Conservation (phyloP, 106 monocot species). For the Triglochin maritima region DNA sequence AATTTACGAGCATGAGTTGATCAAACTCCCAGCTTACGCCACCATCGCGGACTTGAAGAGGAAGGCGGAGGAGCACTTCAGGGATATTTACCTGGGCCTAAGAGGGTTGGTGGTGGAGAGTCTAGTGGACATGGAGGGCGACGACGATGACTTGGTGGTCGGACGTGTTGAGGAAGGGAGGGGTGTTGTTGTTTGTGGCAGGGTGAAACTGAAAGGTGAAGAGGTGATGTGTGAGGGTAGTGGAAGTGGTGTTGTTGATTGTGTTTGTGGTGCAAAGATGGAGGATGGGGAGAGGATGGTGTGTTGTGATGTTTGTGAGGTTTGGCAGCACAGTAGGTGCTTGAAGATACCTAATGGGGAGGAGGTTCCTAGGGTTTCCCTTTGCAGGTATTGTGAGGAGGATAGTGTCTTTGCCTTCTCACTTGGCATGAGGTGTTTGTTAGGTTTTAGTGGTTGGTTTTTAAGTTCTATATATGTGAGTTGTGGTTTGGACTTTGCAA, state of each 20-base stretch:
- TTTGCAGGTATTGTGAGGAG: slow-evolving; percentile 55
- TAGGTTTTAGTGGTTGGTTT: too few species aligned
- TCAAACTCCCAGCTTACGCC: slow-evolving; percentile 22
- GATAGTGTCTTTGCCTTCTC: slow-evolving; percentile 46
- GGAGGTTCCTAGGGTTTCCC: slow-evolving; percentile 47
- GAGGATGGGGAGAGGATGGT: slow-evolving; percentile 82
- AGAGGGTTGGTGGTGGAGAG: slow-evolving; percentile 39
- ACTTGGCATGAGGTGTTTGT: too few species aligned
- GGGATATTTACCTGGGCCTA: slow-evolving; percentile 51
- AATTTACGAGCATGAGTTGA: slow-evolving; percentile 19
- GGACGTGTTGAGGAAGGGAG: slow-evolving; percentile 17
- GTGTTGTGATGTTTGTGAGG: slow-evolving; percentile 71
- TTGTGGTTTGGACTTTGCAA: too few species aligned
- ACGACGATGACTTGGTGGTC: slow-evolving; percentile 19
- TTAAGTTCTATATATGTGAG: too few species aligned
- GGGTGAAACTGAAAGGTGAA: slow-evolving; percentile 14
- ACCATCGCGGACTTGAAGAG: slow-evolving; percentile 50
- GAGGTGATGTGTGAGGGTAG: slow-evolving; percentile 36
- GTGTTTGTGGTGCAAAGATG: slow-evolving; percentile 65
- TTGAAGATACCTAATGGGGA: slow-evolving; percentile 38
- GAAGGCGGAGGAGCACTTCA: slow-evolving; percentile 39
- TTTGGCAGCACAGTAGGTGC: slow-evolving; percentile 77
- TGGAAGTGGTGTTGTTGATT: slow-evolving; percentile 31
- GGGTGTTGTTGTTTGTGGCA: slow-evolving; percentile 30
- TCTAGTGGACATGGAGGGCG: slow-evolving; percentile 14